A percentile compares a stretch with the other conserved stretches of the same genome.
These are phyloP conservation scores for Cichorium intybus DNA, from an alignment of 140 eudicot genomes.

Conservation along the genomic window DNA sequence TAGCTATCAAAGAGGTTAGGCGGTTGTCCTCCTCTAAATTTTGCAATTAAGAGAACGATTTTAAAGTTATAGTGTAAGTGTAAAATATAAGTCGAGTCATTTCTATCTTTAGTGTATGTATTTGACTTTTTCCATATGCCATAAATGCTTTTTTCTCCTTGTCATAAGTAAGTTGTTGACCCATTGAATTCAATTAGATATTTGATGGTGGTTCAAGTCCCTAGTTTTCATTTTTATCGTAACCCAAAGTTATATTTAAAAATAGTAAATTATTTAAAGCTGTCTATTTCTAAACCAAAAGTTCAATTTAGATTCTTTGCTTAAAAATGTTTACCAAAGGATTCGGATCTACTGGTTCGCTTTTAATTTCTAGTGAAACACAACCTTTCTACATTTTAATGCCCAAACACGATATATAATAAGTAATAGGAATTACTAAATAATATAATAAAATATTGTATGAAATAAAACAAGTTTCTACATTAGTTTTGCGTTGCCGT, in stretches of 20 bases:
- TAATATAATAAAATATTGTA: background rate
- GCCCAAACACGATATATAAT: background rate
- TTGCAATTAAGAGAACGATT: background rate
- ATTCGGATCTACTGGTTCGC: background rate
- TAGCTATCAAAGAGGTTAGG: background rate
- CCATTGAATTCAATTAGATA: slow-evolving; percentile 19
- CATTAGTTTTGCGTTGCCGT: background rate
- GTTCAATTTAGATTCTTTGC: background rate
- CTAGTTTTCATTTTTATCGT: slow-evolving; percentile 3
- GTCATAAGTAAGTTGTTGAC: slow-evolving; percentile 40
- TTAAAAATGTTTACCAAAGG: background rate
- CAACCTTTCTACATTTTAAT: background rate
- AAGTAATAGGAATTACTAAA: background rate
- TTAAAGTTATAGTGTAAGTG: background rate
- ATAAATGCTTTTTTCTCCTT: slow-evolving; percentile 28
- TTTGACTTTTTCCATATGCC: slow-evolving; percentile 24
- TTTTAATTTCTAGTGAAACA: background rate
- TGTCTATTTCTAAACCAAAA: background rate
- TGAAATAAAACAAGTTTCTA: background rate
- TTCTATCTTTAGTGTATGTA: background rate
- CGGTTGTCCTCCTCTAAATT: background rate
- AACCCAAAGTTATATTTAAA: background rate
- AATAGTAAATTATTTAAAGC: background rate
- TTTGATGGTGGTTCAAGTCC: slow-evolving; percentile 41
- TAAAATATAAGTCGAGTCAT: background rate